phyloP scores from a whole-genome alignment of 2,329 filamentous ascomycete genomes.

The Cercospora beticola region DNA sequence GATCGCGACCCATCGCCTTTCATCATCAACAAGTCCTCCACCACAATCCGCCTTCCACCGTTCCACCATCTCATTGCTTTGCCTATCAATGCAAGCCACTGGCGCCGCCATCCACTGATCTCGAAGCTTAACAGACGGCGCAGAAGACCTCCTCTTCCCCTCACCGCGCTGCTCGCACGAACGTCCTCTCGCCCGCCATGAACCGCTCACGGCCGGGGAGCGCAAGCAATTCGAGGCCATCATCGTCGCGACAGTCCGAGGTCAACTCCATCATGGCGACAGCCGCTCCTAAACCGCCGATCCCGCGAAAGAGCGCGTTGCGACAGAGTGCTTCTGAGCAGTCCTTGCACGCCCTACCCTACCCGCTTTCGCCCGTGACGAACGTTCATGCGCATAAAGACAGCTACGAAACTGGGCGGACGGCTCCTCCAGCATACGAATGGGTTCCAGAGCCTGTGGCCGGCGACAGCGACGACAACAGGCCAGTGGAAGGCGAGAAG shows the following conservation, averaged over 20 bases:
- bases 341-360: background rate
- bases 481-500: constrained; percentile 34
- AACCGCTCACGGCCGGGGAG: background rate
- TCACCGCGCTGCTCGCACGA: background rate
- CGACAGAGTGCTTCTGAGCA: constrained; percentile 17
- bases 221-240: background rate
- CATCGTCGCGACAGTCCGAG: constrained; percentile 3
- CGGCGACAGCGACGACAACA: constrained; percentile 17
- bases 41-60: background rate
- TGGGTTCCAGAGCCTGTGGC: constrained; percentile 25
- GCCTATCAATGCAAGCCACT: constrained; percentile 7
- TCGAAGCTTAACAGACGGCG: constrained; percentile 3
- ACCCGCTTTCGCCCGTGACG: background rate
- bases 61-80: background rate
- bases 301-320: constrained; percentile 25
- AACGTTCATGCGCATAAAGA: constrained; percentile 9
- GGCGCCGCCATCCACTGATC: background rate
- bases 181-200: background rate
- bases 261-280: background rate
- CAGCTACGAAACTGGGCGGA: constrained; percentile 20
- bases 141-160: constrained; percentile 1
- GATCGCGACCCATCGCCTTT: background rate
- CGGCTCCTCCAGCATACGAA: constrained; percentile 32
- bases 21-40: background rate
- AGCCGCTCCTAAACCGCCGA: constrained; percentile 17